phyloP scores from a whole-genome alignment of 805 yeast species.

The Saturnispora halmiae region DNA sequence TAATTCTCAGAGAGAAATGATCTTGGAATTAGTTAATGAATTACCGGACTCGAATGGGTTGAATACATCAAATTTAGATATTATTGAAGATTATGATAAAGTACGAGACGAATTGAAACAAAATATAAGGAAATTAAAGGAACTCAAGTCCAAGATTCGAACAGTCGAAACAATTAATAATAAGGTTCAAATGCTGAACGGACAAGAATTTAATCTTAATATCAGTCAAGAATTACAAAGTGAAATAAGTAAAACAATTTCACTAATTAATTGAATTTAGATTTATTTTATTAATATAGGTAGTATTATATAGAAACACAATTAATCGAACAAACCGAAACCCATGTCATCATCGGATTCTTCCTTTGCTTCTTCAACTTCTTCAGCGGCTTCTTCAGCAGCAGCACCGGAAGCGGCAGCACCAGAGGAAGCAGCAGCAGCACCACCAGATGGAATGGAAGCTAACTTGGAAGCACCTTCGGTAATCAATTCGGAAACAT shows the following conservation, averaged over 20 bases:
- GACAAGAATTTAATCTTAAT: neutral
- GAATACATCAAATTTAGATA: slow-evolving; percentile 15
- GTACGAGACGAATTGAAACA: slow-evolving; percentile 13
- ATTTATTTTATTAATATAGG: neutral
- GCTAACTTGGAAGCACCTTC: slow-evolving; percentile 96
- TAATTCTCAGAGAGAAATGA: slow-evolving; percentile 12
- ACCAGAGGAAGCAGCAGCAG: slow-evolving; percentile 73
- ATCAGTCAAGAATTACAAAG: slow-evolving; percentile 2
- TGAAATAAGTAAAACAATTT: slow-evolving; percentile 1
- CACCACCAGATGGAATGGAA: slow-evolving; percentile 96
- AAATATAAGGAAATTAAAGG: slow-evolving; percentile 15
- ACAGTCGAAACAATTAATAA: slow-evolving; percentile 10
- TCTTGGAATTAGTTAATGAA: slow-evolving; percentile 23
- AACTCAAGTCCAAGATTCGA: slow-evolving; percentile 13
- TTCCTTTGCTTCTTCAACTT: slow-evolving; percentile 51
- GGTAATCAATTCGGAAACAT: slow-evolving; percentile 80
- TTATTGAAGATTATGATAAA: slow-evolving; percentile 22
- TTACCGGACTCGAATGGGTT: slow-evolving; percentile 23
- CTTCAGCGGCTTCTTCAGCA: slow-evolving; percentile 65
- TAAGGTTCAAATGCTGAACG: neutral
- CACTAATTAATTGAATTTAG: neutral
- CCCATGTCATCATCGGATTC: slow-evolving; percentile 75
- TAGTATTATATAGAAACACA: slow-evolving; percentile 4
- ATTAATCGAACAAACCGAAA: slow-evolving; percentile 34
- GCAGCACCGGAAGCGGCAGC: slow-evolving; percentile 66